Conservation (phyloP, 495 filamentous ascomycete species). For the Lasiosphaeria miniovina region DNA sequence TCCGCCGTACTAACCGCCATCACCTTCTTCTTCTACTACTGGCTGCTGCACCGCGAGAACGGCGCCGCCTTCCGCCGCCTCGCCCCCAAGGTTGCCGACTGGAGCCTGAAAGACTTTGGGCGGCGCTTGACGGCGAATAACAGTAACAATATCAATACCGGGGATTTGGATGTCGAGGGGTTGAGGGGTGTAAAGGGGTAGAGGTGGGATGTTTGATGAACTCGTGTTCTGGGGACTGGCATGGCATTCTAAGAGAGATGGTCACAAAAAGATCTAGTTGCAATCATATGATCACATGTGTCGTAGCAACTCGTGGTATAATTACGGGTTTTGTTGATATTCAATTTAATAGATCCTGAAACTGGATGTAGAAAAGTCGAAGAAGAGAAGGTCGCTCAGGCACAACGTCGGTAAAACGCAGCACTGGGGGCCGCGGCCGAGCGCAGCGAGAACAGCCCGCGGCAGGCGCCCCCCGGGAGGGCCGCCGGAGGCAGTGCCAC, state of each 20-base stretch:
- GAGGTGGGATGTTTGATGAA: neutral
- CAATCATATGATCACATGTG: neutral
- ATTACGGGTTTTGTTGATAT: neutral
- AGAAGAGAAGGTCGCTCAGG: neutral
- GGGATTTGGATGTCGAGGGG: constrained; percentile 1
- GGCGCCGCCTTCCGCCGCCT: constrained; percentile 16
- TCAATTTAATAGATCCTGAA: neutral
- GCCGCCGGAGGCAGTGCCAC: too few relatives aligned
- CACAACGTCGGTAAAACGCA: too few relatives aligned
- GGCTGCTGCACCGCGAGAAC: constrained; percentile 22
- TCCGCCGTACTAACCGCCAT: constrained; percentile 17
- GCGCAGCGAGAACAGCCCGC: too few relatives aligned
- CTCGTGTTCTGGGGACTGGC: neutral
- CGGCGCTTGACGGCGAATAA: constrained; percentile 6
- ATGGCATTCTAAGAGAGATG: neutral
- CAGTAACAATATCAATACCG: neutral
- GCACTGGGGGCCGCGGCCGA: too few relatives aligned
- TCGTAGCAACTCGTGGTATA: neutral
- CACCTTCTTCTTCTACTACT: constrained; percentile 27
- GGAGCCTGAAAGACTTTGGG: constrained; percentile 14
- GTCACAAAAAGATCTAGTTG: neutral
- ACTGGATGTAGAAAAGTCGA: neutral
- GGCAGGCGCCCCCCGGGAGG: too few relatives aligned
- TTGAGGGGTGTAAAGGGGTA: constrained; percentile 5
- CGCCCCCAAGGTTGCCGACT: constrained; percentile 21